These are phyloP conservation scores for Datisca glomerata DNA, from an alignment of 306 rosid species.

Conservation along the genomic window DNA sequence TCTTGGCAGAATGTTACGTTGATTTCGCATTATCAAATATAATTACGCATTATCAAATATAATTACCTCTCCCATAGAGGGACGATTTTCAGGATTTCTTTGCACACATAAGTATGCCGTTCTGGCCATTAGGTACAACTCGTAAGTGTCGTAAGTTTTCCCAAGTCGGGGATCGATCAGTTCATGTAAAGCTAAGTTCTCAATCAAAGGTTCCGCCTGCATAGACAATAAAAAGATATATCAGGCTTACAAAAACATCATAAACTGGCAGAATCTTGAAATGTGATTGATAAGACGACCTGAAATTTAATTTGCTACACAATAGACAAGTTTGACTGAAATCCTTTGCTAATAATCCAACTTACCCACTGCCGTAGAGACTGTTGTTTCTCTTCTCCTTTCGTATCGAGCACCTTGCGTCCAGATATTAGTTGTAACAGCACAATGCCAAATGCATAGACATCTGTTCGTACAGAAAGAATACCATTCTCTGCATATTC, in stretches of 20 bases:
- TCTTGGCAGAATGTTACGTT: not conserved
- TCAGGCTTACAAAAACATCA: not conserved
- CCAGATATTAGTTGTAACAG: constrained; percentile 67
- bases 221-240: not conserved
- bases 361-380: constrained; percentile 75
- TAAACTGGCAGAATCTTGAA: not conserved
- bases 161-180: constrained; percentile 58
- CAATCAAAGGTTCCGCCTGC: constrained; percentile 58
- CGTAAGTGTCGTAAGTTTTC: constrained; percentile 42
- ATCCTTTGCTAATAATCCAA: too few species aligned
- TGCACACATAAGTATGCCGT: constrained; percentile 55
- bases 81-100: constrained; percentile 52
- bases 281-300: too few species aligned
- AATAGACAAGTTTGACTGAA: too few species aligned
- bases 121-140: constrained; percentile 61
- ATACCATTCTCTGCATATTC: constrained; percentile 73
- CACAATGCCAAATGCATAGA: constrained; percentile 56
- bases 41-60: not conserved
- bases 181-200: constrained; percentile 51
- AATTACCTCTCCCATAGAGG: constrained; percentile 64
- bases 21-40: not conserved
- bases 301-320: too few species aligned
- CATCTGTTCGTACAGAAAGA: constrained; percentile 58
- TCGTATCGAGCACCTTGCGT: constrained; percentile 25
- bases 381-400: constrained; percentile 23